Evolutionary conservation across 1,284 basidiomycete species (phyloP).

Genomic region (Phenoliferia sp.): DNA sequence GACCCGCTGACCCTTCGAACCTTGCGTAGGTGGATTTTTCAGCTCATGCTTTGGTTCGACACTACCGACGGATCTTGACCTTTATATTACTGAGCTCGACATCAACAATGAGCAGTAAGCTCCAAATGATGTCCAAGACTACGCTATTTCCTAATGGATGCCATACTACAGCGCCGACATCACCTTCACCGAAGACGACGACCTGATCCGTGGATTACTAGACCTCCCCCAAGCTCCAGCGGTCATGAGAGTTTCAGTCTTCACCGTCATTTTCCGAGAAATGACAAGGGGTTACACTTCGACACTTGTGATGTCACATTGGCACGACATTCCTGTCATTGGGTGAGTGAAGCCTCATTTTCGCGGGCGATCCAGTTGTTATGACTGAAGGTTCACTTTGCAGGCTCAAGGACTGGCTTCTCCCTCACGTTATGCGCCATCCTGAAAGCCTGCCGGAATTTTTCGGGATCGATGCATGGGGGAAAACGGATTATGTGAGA

Average conservation of each 20-base stretch:
- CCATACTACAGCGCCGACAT: neutral
- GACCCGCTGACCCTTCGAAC: neutral
- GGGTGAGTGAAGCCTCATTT: neutral
- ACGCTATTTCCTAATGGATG: no score
- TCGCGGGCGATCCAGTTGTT: neutral
- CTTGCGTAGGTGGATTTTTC: slow-evolving; percentile 12
- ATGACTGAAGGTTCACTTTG: neutral
- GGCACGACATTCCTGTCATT: slow-evolving; percentile 20
- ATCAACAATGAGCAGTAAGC: slow-evolving; percentile 16
- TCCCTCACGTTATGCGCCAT: slow-evolving; percentile 24
- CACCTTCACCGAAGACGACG: slow-evolving; percentile 16
- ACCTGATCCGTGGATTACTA: slow-evolving; percentile 17
- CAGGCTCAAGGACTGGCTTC: slow-evolving; percentile 19
- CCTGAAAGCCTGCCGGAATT: slow-evolving; percentile 10
- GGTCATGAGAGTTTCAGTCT: slow-evolving; percentile 11
- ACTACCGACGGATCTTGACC: slow-evolving; percentile 15
- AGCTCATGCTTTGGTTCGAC: slow-evolving; percentile 19
- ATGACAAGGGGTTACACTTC: slow-evolving; percentile 8
- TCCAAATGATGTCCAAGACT: neutral
- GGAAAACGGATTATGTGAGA: slow-evolving; percentile 12
- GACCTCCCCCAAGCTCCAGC: slow-evolving; percentile 22
- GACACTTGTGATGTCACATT: slow-evolving; percentile 2
- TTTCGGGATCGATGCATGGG: slow-evolving; percentile 5
- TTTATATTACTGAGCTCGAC: slow-evolving; percentile 27
- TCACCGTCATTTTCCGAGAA: slow-evolving; percentile 13